These are phyloP conservation scores for Solanum aculeatissimum DNA, from an alignment of 305 asterid genomes.

Conservation along the genomic window DNA sequence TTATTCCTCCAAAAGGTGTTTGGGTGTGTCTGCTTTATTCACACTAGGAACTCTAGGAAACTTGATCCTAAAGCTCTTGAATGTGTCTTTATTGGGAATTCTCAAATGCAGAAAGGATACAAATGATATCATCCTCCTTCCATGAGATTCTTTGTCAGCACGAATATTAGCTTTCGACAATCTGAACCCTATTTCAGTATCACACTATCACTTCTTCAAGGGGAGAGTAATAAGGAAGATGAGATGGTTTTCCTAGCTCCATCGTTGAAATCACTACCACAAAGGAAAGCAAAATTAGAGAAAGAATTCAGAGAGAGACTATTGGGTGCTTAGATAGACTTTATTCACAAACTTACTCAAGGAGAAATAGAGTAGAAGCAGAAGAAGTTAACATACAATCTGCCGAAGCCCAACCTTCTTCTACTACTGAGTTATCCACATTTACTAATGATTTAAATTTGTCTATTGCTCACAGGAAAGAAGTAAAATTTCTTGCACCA, in stretches of 20 bases:
- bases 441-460: not conserved
- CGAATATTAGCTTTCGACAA: not conserved
- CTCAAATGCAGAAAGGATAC: not conserved
- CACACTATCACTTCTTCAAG: not conserved
- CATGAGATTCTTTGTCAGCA: not conserved
- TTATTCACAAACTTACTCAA: not conserved
- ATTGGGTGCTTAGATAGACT: not conserved
- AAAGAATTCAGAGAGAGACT: not conserved
- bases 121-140: not conserved
- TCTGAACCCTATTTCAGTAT: not conserved
- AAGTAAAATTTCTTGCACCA: not conserved
- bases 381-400: not conserved
- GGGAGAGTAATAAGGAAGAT: not conserved
- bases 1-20: not conserved
- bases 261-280: not conserved
- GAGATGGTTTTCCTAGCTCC: not conserved
- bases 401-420: not conserved
- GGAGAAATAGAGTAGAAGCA: not conserved
- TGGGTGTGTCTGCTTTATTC: not conserved
- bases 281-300: not conserved
- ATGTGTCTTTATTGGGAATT: not conserved
- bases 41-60: not conserved
- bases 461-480: not conserved
- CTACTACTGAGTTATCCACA: not conserved
- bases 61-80: not conserved